phyloP scores from a whole-genome alignment of 1,139 yeast species.

The Blastobotrys elegans region DNA sequence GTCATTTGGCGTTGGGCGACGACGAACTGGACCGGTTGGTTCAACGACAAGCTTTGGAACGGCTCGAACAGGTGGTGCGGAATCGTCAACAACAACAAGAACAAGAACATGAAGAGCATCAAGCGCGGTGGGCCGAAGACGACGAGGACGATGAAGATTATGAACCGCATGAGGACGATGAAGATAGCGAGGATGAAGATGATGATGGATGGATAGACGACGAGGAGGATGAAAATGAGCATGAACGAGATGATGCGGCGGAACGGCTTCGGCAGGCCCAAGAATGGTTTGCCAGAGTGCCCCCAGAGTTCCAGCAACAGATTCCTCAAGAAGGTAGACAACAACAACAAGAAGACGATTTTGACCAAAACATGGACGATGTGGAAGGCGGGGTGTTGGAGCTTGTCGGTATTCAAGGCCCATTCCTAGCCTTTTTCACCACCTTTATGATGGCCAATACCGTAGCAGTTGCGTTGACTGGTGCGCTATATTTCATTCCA shows the following conservation, averaged over 20 bases:
- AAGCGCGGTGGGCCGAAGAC: background rate
- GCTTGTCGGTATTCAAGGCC: slow-evolving; percentile 32
- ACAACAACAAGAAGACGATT: slow-evolving; percentile 19
- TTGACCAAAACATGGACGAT: slow-evolving; percentile 13
- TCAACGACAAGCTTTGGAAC: slow-evolving; percentile 1
- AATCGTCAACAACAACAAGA: background rate
- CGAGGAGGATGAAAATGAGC: slow-evolving; percentile 2
- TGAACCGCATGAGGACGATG: slow-evolving; percentile 2
- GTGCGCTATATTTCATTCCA: slow-evolving; percentile 25
- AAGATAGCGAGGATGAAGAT: background rate
- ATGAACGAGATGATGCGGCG: background rate
- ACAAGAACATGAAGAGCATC: slow-evolving; percentile 2
- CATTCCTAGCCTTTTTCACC: slow-evolving; percentile 24
- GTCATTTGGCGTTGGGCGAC: background rate
- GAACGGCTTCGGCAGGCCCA: background rate
- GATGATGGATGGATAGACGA: background rate
- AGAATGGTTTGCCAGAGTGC: background rate
- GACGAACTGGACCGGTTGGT: background rate
- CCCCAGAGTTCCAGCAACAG: background rate
- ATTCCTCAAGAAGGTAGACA: background rate
- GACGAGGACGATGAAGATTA: slow-evolving; percentile 4
- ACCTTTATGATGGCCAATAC: slow-evolving; percentile 21
- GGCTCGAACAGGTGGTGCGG: background rate
- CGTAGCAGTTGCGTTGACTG: slow-evolving; percentile 18
- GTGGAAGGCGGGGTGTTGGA: slow-evolving; percentile 27